Percentiles rank a stretch among this genome's conserved stretches.
Conservation (phyloP, 2,329 filamentous ascomycete genomes). For the Trichoderma sp. region DNA sequence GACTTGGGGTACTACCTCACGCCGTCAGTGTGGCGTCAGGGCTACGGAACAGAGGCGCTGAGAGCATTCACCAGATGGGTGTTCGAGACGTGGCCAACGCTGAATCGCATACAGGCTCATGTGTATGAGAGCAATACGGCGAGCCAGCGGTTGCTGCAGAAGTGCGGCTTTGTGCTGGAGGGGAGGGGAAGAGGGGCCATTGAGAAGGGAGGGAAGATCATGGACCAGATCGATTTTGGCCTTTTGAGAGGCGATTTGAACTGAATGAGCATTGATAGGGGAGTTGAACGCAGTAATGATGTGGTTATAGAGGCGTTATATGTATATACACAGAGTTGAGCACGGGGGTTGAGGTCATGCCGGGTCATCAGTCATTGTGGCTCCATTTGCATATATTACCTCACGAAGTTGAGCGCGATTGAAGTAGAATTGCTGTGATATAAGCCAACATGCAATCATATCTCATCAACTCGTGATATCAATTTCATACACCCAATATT, state of each 20-base stretch:
- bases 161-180: constrained; percentile 42
- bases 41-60: constrained; percentile 48
- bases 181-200: constrained; percentile 46
- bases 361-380: too few relatives aligned
- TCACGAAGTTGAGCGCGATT: too few relatives aligned
- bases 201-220: constrained; percentile 46
- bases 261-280: background rate
- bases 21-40: constrained; percentile 49
- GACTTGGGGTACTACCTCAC: constrained; percentile 56
- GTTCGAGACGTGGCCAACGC: constrained; percentile 46
- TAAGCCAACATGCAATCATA: too few relatives aligned
- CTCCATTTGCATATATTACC: too few relatives aligned
- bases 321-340: too few relatives aligned
- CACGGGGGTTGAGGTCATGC: too few relatives aligned
- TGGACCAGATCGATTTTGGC: constrained; percentile 45
- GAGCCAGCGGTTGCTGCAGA: constrained; percentile 48
- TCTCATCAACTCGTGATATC: too few relatives aligned
- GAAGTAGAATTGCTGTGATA: too few relatives aligned
- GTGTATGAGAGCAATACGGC: constrained; percentile 45
- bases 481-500: too few relatives aligned
- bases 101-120: constrained; percentile 36
- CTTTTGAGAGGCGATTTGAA: constrained; percentile 44
- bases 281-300: too few relatives aligned
- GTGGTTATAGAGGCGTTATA: too few relatives aligned
- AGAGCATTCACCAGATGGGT: constrained; percentile 47